Evolutionary conservation across 2,329 filamentous ascomycete species (phyloP).

Genomic region (Ophiostoma perfectum): DNA sequence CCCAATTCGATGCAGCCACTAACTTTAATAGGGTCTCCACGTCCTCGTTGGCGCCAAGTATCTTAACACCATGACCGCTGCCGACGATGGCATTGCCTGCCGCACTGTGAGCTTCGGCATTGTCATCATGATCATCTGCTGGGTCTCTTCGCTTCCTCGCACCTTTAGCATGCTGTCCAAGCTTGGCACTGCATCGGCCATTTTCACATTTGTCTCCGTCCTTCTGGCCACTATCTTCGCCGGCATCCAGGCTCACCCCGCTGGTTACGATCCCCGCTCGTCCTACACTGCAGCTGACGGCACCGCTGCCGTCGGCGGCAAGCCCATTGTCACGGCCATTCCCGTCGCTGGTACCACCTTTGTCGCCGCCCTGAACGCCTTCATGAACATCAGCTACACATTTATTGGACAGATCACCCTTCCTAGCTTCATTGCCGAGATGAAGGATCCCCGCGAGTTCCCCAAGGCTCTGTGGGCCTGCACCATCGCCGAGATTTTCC

Average conservation of each 20-base stretch:
- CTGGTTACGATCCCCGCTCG: conserved; percentile 53
- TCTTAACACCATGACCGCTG: conserved; percentile 77
- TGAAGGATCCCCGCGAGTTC: conserved; percentile 76
- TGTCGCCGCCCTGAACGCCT: conserved; percentile 76
- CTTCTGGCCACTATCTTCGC: conserved; percentile 78
- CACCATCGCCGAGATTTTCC: conserved; percentile 78
- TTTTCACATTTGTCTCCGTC: conserved; percentile 88
- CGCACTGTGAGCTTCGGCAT: conserved; percentile 78
- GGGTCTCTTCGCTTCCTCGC: conserved; percentile 72
- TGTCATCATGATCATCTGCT: conserved; percentile 69
- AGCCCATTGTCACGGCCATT: conserved; percentile 62
- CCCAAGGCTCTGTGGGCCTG: conserved; percentile 89
- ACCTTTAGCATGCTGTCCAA: conserved; percentile 78
- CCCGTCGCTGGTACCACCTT: conserved; percentile 70
- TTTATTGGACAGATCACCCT: conserved; percentile 95
- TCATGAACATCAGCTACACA: conserved; percentile 92
- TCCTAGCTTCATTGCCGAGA: conserved; percentile 92
- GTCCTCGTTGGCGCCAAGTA: conserved; percentile 81
- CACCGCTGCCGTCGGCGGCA: conserved; percentile 42
- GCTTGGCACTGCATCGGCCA: conserved; percentile 70
- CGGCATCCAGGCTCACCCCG: conserved; percentile 68
- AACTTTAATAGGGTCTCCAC: conserved; percentile 59
- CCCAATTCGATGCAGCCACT: neutral
- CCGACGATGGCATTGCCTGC: conserved; percentile 54
- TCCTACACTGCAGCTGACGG: conserved; percentile 34